These are phyloP conservation scores for Phytophthora niederhauseri DNA, from an alignment of 352 stramenopile genomes.

Conservation along the genomic window DNA sequence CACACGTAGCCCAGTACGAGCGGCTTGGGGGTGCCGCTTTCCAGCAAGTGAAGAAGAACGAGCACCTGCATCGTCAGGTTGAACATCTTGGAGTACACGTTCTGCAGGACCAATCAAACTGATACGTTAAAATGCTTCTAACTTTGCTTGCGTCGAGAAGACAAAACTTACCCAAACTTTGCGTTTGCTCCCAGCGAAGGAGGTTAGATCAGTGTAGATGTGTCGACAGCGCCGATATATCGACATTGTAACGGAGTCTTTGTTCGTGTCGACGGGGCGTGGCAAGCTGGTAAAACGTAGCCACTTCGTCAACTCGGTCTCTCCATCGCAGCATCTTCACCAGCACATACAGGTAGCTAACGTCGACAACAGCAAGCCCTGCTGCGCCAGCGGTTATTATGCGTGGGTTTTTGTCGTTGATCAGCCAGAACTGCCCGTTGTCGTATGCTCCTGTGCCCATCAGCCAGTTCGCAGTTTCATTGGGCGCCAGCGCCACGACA, in stretches of 20 bases:
- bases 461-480: slow-evolving; percentile 42
- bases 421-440: slow-evolving; percentile 52
- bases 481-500: slow-evolving; percentile 43
- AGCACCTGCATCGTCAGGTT: slow-evolving; percentile 38
- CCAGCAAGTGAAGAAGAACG: slow-evolving; percentile 30
- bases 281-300: slow-evolving; percentile 1
- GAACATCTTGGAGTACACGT: slow-evolving; percentile 37
- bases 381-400: slow-evolving; percentile 19
- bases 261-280: background rate
- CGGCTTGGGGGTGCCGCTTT: slow-evolving; percentile 26
- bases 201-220: slow-evolving; percentile 31
- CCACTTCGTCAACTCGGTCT: slow-evolving; percentile 16
- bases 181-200: slow-evolving; percentile 37
- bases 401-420: slow-evolving; percentile 18
- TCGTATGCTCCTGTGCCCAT: slow-evolving; percentile 55
- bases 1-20: slow-evolving; percentile 32
- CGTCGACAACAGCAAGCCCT: slow-evolving; percentile 34
- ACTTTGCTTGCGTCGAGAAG: background rate
- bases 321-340: slow-evolving; percentile 38
- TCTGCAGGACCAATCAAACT: slow-evolving; percentile 21
- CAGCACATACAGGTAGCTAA: slow-evolving; percentile 29
- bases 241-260: background rate
- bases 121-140: background rate
- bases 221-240: background rate
- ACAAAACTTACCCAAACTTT: slow-evolving; percentile 46